These are phyloP conservation scores for Nepenthes alata DNA, from an alignment of 179 eudicot genomes.

Conservation along the genomic window DNA sequence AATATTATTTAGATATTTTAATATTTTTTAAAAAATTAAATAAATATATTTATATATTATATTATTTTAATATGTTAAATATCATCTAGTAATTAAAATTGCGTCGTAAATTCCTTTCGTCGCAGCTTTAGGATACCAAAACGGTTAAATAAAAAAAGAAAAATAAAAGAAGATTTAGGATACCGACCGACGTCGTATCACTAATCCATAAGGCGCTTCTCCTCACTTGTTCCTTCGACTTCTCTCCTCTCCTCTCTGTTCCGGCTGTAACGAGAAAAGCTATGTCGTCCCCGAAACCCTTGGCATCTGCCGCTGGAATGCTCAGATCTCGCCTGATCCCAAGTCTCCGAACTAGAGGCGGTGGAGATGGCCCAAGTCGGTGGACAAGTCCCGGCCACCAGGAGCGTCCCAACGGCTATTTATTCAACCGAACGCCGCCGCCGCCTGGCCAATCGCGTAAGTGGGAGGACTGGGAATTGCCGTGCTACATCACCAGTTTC, in stretches of 20 bases:
- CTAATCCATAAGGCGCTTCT: neutral
- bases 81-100: no score
- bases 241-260: slow-evolving; percentile 7
- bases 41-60: no score
- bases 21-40: no score
- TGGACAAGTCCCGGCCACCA: slow-evolving; percentile 84
- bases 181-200: no score
- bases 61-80: no score
- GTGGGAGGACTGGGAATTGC: slow-evolving; percentile 97
- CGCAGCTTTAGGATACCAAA: no score
- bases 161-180: no score
- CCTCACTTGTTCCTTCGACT: neutral
- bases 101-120: no score
- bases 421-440: slow-evolving; percentile 58
- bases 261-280: neutral
- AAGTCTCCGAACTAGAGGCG: slow-evolving; percentile 45
- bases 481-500: slow-evolving; percentile 85
- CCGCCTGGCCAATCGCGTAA: slow-evolving; percentile 69
- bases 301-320: slow-evolving; percentile 46
- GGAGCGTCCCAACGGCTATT: slow-evolving; percentile 78
- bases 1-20: no score
- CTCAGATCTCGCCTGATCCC: slow-evolving; percentile 45
- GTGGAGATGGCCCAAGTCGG: slow-evolving; percentile 34
- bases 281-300: slow-evolving; percentile 49
- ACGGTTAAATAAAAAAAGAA: no score